Conservation (phyloP, 1,284 basidiomycete genomes). For the Trametes pubescens region DNA sequence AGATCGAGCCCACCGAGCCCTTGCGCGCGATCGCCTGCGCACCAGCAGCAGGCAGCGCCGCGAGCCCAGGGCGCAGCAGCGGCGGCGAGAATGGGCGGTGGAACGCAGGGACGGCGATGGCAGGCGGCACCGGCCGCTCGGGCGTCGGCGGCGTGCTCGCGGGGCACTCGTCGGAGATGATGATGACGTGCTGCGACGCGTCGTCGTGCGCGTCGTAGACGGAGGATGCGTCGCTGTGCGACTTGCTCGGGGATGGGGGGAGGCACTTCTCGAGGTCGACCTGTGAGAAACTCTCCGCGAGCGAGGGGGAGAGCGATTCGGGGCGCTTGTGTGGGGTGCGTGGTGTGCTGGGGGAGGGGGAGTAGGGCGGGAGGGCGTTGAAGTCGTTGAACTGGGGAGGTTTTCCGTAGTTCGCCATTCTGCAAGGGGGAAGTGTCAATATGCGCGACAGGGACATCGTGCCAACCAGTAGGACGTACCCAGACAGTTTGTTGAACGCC, state of each 20-base stretch:
- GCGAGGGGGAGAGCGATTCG: constrained; percentile 15
- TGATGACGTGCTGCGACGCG: constrained; percentile 2
- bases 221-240: not conserved
- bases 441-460: not conserved
- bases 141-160: constrained; percentile 16
- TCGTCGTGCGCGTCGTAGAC: not conserved
- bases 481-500: constrained; percentile 3
- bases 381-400: not conserved
- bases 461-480: not conserved
- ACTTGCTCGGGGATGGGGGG: constrained; percentile 9
- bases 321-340: constrained; percentile 6
- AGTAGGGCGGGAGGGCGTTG: constrained; percentile 21
- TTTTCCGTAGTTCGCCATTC: not conserved
- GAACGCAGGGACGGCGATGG: constrained; percentile 17
- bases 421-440: not conserved
- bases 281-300: constrained; percentile 11
- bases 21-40: not conserved
- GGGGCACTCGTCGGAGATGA: constrained; percentile 19
- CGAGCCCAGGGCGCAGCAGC: not conserved
- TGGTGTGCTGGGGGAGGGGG: not conserved
- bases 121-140: not conserved
- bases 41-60: not conserved
- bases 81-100: constrained; percentile 29
- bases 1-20: constrained; percentile 9
- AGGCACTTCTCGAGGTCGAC: constrained; percentile 24